Base-by-base conservation (phyloP, 768 basidiomycete genomes). In the Rhodosporidiobolus sp. region DNA sequence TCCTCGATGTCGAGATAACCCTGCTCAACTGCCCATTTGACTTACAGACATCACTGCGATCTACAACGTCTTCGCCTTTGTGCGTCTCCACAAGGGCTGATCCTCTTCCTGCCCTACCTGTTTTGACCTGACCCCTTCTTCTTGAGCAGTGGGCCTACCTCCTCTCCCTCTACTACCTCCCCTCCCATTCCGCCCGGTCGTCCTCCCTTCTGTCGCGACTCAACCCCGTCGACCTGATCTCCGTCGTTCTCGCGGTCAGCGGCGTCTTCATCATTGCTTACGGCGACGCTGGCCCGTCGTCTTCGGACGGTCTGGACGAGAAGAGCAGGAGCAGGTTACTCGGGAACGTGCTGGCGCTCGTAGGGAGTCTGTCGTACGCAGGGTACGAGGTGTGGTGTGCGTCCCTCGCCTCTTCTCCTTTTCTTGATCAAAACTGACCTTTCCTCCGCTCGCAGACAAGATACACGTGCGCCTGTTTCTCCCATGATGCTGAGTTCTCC, bases 131-230 rank as follows among this genome's bases (percentile, higher is more conserved):
- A 81, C 87, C 94, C 35, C 94, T 92, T 45, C 81, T 83, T 0
- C 86, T 93, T 90, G 89, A 91, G 1, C 94, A 97, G 83, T 94
- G 92, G 80, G 90, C 91, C 10, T 98, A 97, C 79, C 79, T 92
- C 35, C 86, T 97, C 79, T 86, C 88, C n/a, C 87, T 94, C 71
- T 49, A 79, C 50, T 73, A 81, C 34, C 74, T 82, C 6, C 77
- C 49, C 24, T 0, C 65, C 9, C 46, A 56, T 24, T 19, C 49
- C 10, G 32, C 48, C n/a, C 55, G 35, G 49, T 28, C 34, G 73
- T 86, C 71, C 22, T 24, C 26, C 16, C 4, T 46, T 22, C 88
- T 89, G 89, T 86, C 90, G 72, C 74, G 85, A 20, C 83, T 86
- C 56, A 88, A 86, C 54, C 81, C 84, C 24, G 83, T 86, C 60